These are phyloP conservation scores for Suillus alpinus DNA, from an alignment of 768 basidiomycete species.

Conservation along the genomic window DNA sequence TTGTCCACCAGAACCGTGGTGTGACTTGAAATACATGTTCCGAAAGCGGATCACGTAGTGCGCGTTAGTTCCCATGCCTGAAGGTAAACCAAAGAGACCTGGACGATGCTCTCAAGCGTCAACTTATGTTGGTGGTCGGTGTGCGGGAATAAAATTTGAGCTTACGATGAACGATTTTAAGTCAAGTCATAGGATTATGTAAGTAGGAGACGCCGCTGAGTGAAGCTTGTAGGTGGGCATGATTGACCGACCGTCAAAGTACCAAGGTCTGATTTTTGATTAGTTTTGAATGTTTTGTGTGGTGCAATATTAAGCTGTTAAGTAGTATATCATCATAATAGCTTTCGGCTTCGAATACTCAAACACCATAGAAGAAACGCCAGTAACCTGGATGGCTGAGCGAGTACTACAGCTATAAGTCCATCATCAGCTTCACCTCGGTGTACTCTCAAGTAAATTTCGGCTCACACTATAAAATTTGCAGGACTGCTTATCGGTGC, in stretches of 20 bases:
- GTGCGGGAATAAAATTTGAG: neutral
- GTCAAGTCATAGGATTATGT: neutral
- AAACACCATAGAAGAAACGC: constrained; percentile 28
- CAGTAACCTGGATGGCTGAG: constrained; percentile 36
- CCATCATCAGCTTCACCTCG: neutral
- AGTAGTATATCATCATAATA: constrained; percentile 13
- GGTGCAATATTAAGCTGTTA: neutral
- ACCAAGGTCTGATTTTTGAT: neutral
- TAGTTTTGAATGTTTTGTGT: neutral
- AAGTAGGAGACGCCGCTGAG: neutral
- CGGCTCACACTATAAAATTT: constrained; percentile 36
- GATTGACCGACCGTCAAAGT: neutral
- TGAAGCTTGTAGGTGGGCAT: neutral
- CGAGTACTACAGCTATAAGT: constrained; percentile 32
- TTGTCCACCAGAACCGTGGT: neutral
- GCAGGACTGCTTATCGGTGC: constrained; percentile 34
- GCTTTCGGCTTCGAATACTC: neutral
- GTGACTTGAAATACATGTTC: neutral
- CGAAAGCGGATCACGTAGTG: neutral
- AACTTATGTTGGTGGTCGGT: neutral
- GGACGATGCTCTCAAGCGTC: neutral
- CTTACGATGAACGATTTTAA: neutral
- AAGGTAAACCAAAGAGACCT: neutral
- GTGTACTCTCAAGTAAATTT: neutral
- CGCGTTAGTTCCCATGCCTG: neutral